These are phyloP conservation scores for Coix lacrymajobi DNA, from an alignment of 176 grass and related monocot genomes.

Conservation along the genomic window DNA sequence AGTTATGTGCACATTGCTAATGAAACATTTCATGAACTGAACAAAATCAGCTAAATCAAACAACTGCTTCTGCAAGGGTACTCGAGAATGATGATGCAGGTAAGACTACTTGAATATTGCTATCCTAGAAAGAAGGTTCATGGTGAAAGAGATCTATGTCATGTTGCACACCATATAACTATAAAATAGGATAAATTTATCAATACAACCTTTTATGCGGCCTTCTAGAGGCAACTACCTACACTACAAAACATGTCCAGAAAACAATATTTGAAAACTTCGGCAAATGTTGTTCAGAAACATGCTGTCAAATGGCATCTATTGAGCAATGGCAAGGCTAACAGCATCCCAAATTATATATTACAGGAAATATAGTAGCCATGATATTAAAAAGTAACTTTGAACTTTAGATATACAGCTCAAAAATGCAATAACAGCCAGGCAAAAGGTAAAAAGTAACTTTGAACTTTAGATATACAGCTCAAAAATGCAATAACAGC, in stretches of 20 bases:
- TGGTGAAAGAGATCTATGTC: too few relatives aligned
- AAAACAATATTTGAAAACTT: not conserved
- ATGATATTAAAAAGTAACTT: not conserved
- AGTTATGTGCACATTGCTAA: not conserved
- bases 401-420: not conserved
- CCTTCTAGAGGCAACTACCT: not conserved
- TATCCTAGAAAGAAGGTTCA: too few relatives aligned
- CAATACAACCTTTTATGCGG: not conserved
- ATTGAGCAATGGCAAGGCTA: not conserved
- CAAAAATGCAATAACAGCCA: slow-evolving; percentile 12
- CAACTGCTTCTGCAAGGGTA: slow-evolving; percentile 4
- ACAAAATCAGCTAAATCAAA: not conserved
- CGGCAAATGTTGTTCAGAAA: not conserved
- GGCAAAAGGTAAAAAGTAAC: not conserved
- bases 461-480: not conserved
- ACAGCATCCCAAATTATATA: not conserved
- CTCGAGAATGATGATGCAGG: not conserved
- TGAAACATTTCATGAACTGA: not conserved
- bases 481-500: slow-evolving; percentile 1
- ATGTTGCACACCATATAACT: too few relatives aligned
- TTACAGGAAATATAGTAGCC: not conserved
- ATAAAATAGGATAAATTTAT: too few relatives aligned
- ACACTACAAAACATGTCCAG: not conserved
- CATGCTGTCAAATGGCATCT: not conserved
- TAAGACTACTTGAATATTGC: too few relatives aligned